Evolutionary conservation across 495 filamentous ascomycete genomes (phyloP), one percentile per base, ranked within the genome.

Genomic region (Aspergillus saccharolyticus): DNA sequence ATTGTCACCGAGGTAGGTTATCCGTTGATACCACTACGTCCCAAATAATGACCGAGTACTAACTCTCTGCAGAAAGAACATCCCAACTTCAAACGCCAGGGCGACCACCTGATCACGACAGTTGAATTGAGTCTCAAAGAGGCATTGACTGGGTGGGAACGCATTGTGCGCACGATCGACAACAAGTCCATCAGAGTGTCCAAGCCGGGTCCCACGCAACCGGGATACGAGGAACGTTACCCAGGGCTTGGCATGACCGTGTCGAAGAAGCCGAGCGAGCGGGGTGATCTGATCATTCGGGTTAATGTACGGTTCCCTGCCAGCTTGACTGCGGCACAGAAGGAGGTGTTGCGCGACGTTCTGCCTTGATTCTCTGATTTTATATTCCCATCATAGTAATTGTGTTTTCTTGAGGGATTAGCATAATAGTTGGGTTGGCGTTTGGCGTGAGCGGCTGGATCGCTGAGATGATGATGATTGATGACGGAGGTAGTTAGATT

Each of bases 61-160:
- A 67, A 74, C 21, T 42, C n/a, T 42, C 21, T 45, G 65, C 63
- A 96, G 90, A 92, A 93, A 87, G 75, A 83, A 24, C 90, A 97
- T 65, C 83, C 88, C 0, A 74, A 85, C 54, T 96, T 89, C 78
- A 85, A 78, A 53, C 90, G 95, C 52, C 85, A 91, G 30, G 91
- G 89, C 55, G 92, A 97, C 70, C 86, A 97, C 72, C 78, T 98
- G 16, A 72, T 87, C 50, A 81, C 85, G 53, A 86, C 80, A 0
- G 77, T 97, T 63, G 85, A 92, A 2, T 73, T 98, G 14, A 85
- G 84, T 42, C 82, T 98, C n/a, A 97, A 96, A 68, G 94, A 97
- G 75, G 90, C 94, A n/a, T 76, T 98, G 20, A 96, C 92, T 0
- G 94, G 94, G 54, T 98, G 94, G 94, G 83, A 85, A 59, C 85